Evolutionary conservation across 169 alveolate species (phyloP), one percentile per base, ranked within the genome.

Genomic region (Cyclospora cayetanensis): DNA sequence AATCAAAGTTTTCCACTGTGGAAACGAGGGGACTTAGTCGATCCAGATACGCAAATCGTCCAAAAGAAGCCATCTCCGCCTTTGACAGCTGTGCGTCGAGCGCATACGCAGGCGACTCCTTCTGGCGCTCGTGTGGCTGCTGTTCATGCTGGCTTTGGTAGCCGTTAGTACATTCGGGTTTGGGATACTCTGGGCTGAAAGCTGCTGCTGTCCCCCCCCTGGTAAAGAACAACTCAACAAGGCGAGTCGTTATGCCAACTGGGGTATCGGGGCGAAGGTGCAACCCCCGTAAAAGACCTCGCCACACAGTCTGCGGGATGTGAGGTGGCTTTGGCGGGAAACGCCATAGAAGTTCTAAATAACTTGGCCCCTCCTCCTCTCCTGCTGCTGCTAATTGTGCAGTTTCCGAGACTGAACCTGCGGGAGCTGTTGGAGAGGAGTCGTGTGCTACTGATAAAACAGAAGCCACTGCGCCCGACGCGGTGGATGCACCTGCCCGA

Each of bases 1-100:
- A 93, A 77, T 96, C 98, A 80, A 96, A 96, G 83, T 97, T 96
- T 66, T 95, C 80, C 42, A 80, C 74, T n/a, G 82, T 74, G 4
- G 95, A 82, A 18, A 96, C 97, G 1, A 93, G 41, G 42, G 97
- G 97, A 15, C 90, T 68, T 52, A 95, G 94, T 50, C 93, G 83
- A 42, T 92, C 95, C 12, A 90, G 11, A 27, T 70, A 25, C 11
- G 41, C 0, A 4, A 18, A n/a, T 18, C 18, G 25, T 50, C 25
- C 60, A 9, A 50, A 18, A 11, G 25, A 18, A 18, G 9, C 60
- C 18, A 9, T 50, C 25, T 50, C 25, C 60, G 9, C 25, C 60
- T 50, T 18, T 18, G 60, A 50, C 60, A 11, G 60, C 60, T 50
- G 60, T 18, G 18, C 60, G 25, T 50, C 60, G 9, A 9, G 25